Evolutionary conservation across 371 early-diverging fungal species (phyloP), one percentile per base, ranked within the genome.

Genomic region (Mortierella sp.): DNA sequence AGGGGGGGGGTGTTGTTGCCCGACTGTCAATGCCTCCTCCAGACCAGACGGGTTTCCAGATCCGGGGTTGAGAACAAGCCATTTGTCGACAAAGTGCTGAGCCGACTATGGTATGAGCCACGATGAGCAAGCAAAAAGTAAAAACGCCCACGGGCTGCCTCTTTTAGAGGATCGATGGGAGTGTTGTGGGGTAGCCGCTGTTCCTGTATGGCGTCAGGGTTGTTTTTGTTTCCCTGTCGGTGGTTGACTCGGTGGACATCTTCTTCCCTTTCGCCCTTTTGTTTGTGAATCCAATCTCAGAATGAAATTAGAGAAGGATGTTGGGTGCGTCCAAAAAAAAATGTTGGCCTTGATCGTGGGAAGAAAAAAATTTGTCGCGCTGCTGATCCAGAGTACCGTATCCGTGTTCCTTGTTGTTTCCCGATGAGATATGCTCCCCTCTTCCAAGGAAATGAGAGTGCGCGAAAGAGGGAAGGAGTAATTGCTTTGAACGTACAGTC

Each of bases 401-500:
- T 48, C 29, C 49, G 24, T 38, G 43, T n/a, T 14, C 29, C 58
- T 43, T 43, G 51, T 43, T 27, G 29, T 4, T n/a, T 29, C 48
- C 35, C 29, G 49, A 24, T 18, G 44, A 14, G 49, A 11, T 27
- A 7, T 21, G n/a, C 27, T 51, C 14, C n/a, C 41, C 14, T 51
- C 68, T 18, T 46, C 12, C 48, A 46, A 35, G 10, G 21, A 48
- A 6, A 24, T 35, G 5, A 27, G 32, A 14, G 48, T 14, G 1
- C 46, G 48, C 7, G 14, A 29, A 49, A 24, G 18, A 21, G 38
- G 5, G 72, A 32, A 24, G 5, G 21, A 29, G 51, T 49, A 29
- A 32, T 7, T 21, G 54, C 18, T 72, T 41, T 29, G 63, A 70
- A 75, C 74, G 72, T 89, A 96, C 96, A 89, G 94, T 90, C 60